Percentiles rank a stretch among this genome's conserved stretches.
Evolutionary conservation across 257 asterid genomes (phyloP).

Genomic region (Primulina huaijiensis): DNA sequence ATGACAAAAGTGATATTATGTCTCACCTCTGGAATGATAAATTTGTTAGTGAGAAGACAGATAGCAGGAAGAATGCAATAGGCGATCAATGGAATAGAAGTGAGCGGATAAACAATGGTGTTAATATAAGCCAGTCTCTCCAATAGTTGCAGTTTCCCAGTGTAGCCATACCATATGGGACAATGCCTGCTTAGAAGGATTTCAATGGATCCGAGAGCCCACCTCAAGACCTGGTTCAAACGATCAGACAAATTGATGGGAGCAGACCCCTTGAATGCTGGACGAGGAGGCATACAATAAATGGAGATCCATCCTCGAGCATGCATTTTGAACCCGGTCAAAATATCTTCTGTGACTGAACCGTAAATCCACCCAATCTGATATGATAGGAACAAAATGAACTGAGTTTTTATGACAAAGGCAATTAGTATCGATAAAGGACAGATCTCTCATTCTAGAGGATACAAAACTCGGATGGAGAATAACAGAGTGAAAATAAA

Average conservation of each 20-base stretch:
- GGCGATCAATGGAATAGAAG: constrained; percentile 50
- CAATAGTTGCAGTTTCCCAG: constrained; percentile 42
- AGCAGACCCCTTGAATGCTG: constrained; percentile 58
- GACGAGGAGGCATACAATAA: constrained; percentile 60
- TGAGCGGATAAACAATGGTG: constrained; percentile 58
- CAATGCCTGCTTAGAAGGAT: constrained; percentile 58
- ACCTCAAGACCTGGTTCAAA: constrained; percentile 54
- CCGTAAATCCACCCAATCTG: constrained; percentile 64
- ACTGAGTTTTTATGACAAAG: neutral
- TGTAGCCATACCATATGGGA: constrained; percentile 58
- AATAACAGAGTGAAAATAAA: neutral
- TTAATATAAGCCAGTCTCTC: constrained; percentile 55
- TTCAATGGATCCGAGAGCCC: constrained; percentile 58
- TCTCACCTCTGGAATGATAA: constrained; percentile 53
- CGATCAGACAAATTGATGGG: constrained; percentile 58
- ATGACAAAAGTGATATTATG: neutral
- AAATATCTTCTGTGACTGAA: constrained; percentile 55
- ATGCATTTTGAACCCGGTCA: constrained; percentile 58
- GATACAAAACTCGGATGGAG: neutral
- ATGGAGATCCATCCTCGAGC: constrained; percentile 60
- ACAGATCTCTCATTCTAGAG: neutral
- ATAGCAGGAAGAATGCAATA: constrained; percentile 53
- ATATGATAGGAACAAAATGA: neutral
- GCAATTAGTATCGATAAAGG: neutral
- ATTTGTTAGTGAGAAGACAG: constrained; percentile 56